Evolutionary conservation across 441 rosid species (phyloP).

Genomic region (Pelargonium myrrhifolium): DNA sequence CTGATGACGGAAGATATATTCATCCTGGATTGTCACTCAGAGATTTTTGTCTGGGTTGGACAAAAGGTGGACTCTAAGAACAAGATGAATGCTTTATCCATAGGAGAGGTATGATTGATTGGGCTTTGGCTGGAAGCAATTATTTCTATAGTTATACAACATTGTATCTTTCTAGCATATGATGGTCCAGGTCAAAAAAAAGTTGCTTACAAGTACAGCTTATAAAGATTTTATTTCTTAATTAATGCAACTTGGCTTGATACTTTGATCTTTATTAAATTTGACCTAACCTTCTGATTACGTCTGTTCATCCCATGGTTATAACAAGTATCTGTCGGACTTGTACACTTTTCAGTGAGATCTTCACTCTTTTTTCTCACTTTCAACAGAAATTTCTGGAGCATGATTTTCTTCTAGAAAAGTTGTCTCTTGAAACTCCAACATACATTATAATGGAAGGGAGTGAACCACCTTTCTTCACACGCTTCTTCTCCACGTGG

Average conservation of each 20-base stretch:
- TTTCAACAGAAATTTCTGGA: slow-evolving; percentile 66
- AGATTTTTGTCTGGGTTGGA: slow-evolving; percentile 93
- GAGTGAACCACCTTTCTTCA: slow-evolving; percentile 87
- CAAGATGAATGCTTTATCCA: slow-evolving; percentile 49
- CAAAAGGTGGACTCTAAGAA: slow-evolving; percentile 72
- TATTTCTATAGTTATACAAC: not conserved
- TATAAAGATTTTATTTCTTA: not conserved
- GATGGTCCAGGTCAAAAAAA: not conserved
- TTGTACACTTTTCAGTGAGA: not conserved
- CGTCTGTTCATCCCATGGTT: not conserved
- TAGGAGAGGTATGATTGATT: slow-evolving; percentile 61
- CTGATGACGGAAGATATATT: slow-evolving; percentile 93
- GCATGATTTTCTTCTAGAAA: slow-evolving; percentile 71
- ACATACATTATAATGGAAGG: slow-evolving; percentile 75
- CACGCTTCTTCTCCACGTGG: slow-evolving; percentile 80
- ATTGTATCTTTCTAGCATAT: not conserved
- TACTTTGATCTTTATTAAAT: not conserved
- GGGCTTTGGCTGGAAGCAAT: slow-evolving; percentile 1
- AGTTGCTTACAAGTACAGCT: not conserved
- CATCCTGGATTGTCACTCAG: slow-evolving; percentile 76
- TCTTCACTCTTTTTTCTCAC: not conserved
- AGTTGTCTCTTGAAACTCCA: slow-evolving; percentile 62
- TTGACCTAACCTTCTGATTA: not conserved
- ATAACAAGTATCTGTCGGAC: not conserved
- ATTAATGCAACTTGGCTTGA: not conserved